These are phyloP conservation scores for Lunasporangiospora selenospora DNA, from an alignment of 192 early-diverging fungal genomes.

Conservation along the genomic window DNA sequence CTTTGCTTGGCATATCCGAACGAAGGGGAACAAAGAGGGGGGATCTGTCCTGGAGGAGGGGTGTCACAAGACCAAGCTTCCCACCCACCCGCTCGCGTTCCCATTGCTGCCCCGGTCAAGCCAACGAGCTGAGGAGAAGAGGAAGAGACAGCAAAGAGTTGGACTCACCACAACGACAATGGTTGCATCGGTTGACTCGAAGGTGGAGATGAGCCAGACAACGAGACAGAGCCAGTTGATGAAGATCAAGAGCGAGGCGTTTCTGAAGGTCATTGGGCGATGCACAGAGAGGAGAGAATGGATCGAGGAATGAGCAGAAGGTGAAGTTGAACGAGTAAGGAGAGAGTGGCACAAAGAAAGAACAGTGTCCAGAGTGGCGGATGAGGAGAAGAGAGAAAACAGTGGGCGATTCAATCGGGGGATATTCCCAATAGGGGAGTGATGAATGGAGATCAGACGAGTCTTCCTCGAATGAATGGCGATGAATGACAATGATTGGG, in stretches of 20 bases:
- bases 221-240: conserved; percentile 38
- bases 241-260: conserved; percentile 35
- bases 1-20: neutral
- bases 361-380: neutral
- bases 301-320: neutral
- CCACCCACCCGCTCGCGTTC: no score
- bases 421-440: no score
- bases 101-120: no score
- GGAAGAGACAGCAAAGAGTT: neutral
- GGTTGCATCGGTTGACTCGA: conserved; percentile 36
- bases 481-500: no score
- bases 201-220: conserved; percentile 26
- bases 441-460: no score
- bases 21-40: no score
- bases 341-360: neutral
- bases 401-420: no score
- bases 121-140: no score
- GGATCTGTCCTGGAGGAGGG: no score
- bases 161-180: conserved; percentile 27
- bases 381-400: neutral
- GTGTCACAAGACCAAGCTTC: no score
- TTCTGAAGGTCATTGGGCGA: conserved; percentile 21
- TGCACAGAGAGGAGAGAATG: no score
- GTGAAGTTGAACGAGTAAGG: neutral
- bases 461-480: no score